phyloP scores from a whole-genome alignment of 352 stramenopile genomes.

The Pseudoperonospora humuli region DNA sequence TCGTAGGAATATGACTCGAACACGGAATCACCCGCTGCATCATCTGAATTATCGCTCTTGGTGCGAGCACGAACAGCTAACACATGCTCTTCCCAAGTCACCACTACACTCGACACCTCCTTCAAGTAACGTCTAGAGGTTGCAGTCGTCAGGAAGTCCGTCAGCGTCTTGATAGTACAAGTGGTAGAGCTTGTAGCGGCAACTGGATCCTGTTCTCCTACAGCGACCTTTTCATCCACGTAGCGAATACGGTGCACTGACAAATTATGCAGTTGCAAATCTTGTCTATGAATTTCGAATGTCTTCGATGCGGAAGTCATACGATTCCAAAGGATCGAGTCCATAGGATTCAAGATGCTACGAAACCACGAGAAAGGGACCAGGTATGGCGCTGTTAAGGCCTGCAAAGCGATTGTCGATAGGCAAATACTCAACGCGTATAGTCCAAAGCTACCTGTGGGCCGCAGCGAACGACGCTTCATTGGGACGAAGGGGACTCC shows the following conservation, averaged over 20 bases:
- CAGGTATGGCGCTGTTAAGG: conserved; percentile 14
- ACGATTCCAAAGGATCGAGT: conserved; percentile 12
- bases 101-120: conserved; percentile 43
- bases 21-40: not conserved
- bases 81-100: conserved; percentile 62
- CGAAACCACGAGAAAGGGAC: conserved; percentile 10
- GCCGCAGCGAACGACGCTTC: conserved; percentile 22
- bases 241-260: conserved; percentile 58
- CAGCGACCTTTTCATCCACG: conserved; percentile 8
- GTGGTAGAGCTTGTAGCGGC: not conserved
- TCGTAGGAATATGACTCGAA: conserved; percentile 37
- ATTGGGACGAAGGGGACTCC: not conserved
- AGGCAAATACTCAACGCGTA: conserved; percentile 23
- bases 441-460: conserved; percentile 11
- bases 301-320: not conserved
- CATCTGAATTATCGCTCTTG: conserved; percentile 4
- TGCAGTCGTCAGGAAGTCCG: conserved; percentile 10
- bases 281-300: conserved; percentile 3
- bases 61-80: conserved; percentile 14
- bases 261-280: conserved; percentile 47
- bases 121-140: conserved; percentile 6
- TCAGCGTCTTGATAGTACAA: conserved; percentile 1
- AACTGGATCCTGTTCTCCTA: conserved; percentile 1
- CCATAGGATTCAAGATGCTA: conserved; percentile 9
- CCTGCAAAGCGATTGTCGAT: conserved; percentile 21